These are phyloP conservation scores for Chaetothyriales sp. DNA, from an alignment of 2,329 filamentous ascomycete species.

Conservation along the genomic window DNA sequence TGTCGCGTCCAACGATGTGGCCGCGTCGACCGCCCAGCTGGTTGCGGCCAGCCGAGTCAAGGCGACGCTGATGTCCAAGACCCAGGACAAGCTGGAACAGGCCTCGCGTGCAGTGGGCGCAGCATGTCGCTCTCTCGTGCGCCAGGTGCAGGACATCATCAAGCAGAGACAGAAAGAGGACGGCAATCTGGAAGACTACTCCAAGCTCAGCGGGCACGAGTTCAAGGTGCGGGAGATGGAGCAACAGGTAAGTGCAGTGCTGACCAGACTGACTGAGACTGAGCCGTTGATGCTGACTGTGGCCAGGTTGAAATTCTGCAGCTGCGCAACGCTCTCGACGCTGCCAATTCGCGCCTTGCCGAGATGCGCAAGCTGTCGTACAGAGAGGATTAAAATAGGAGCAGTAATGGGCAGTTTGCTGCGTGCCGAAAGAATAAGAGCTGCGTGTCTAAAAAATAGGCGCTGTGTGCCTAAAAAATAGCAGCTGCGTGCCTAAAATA, in stretches of 20 bases:
- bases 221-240: slow-evolving; percentile 99
- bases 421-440: no score
- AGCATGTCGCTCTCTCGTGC: slow-evolving; percentile 73
- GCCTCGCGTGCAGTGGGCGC: slow-evolving; percentile 85
- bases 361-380: slow-evolving; percentile 99
- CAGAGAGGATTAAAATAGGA: slow-evolving; percentile 54
- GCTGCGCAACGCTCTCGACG: slow-evolving; percentile 69
- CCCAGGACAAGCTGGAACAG: slow-evolving; percentile 76
- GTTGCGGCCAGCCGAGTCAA: slow-evolving; percentile 93
- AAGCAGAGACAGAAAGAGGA: slow-evolving; percentile 69
- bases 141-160: slow-evolving; percentile 91
- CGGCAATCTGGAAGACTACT: slow-evolving; percentile 68
- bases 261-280: slow-evolving; percentile 39
- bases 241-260: slow-evolving; percentile 62
- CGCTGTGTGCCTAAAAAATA: no score
- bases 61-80: slow-evolving; percentile 95
- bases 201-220: slow-evolving; percentile 76
- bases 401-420: no score
- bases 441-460: no score
- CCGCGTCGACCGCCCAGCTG: slow-evolving; percentile 87
- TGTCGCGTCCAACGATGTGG: slow-evolving; percentile 92
- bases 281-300: slow-evolving; percentile 5
- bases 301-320: slow-evolving; percentile 86
- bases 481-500: no score
- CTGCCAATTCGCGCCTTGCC: slow-evolving; percentile 68